Evolutionary conservation across 495 filamentous ascomycete genomes (phyloP), one percentile per base, ranked within the genome.

Genomic region (Lasiosphaeriaceae sp.): DNA sequence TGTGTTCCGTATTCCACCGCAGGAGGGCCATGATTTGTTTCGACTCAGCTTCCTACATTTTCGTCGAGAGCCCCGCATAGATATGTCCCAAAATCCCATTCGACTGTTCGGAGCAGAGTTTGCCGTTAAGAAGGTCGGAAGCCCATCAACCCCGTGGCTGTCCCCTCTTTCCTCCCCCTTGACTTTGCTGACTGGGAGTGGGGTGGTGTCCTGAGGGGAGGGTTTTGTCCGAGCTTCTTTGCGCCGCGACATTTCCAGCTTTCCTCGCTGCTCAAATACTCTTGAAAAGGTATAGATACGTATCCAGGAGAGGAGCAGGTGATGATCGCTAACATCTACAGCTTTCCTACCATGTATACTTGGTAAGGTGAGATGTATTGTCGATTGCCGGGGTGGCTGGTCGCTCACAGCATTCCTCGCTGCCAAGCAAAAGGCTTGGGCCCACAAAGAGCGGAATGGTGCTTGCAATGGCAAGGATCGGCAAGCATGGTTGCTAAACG

Each of bases 391-490:
- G 39, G 39, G 39, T 43, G 34, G 34, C 9, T n/a, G 4, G 39
- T 14, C 14, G 8, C 39, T n/a, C 39, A n/a, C 3, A 43, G 39
- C 39, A 43, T 43, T 43, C 39, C 39, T 16, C 2, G 7, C 47
- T 49, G 47, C 47, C 11, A 26, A 26, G 22, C 47, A 9, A 49
- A 34, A 8, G 21, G n/a, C 39, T 14, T 11, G 35, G 22, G 17
- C 29, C 37, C 24, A 47, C 53, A 35, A 17, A 12, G 16, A 55
- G 24, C 23, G 45, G 45, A 24, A 50, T 29, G 46, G 37, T 26
- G 5, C 46, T 39, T 45, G 3, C 45, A 57, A 34, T 43, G 44
- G 47, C 47, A 57, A 29, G 47, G 55, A 57, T 57, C 55, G 48
- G 6, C 55, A 31, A 26, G 17, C 45, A 49, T 29, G 26, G 4